These are phyloP conservation scores for Clarireedia monteithiana DNA, from an alignment of 2,329 filamentous ascomycete genomes.

Conservation along the genomic window DNA sequence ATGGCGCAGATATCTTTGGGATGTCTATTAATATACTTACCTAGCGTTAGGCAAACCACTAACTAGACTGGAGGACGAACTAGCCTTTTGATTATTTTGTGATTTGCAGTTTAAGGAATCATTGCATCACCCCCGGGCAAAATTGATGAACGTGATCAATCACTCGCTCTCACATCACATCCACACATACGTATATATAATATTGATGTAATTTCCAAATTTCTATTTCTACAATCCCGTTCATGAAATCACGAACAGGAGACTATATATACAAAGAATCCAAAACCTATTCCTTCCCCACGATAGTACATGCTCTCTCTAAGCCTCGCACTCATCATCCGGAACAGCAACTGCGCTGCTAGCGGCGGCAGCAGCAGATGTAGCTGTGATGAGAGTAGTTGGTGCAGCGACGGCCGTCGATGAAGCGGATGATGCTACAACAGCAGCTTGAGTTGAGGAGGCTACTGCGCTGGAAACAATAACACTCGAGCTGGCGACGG, in stretches of 20 bases:
- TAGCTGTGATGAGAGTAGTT: background rate
- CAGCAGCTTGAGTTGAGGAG: background rate
- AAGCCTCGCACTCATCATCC: conserved; percentile 4
- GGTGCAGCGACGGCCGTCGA: background rate
- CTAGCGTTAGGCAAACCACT: too few relatives aligned
- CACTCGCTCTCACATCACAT: too few relatives aligned
- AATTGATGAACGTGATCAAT: too few relatives aligned
- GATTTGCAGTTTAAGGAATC: too few relatives aligned
- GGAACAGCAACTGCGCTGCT: background rate
- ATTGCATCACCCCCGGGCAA: too few relatives aligned
- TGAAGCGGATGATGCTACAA: background rate
- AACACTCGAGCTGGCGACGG: background rate
- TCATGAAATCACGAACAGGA: background rate
- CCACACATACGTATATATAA: too few relatives aligned
- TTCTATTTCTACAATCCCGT: background rate
- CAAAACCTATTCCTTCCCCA: background rate
- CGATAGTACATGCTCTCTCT: background rate
- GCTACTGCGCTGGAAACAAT: background rate
- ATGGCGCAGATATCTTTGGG: too few relatives aligned
- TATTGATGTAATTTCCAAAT: too few relatives aligned
- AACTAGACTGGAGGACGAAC: too few relatives aligned
- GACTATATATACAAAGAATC: conserved; percentile 5
- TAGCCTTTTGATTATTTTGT: too few relatives aligned
- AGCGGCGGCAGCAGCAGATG: background rate
- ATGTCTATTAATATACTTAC: too few relatives aligned